Evolutionary conservation across 2,329 filamentous ascomycete genomes (phyloP), one percentile per base, ranked within the genome.

Genomic region (Sclerotinia subarctica): DNA sequence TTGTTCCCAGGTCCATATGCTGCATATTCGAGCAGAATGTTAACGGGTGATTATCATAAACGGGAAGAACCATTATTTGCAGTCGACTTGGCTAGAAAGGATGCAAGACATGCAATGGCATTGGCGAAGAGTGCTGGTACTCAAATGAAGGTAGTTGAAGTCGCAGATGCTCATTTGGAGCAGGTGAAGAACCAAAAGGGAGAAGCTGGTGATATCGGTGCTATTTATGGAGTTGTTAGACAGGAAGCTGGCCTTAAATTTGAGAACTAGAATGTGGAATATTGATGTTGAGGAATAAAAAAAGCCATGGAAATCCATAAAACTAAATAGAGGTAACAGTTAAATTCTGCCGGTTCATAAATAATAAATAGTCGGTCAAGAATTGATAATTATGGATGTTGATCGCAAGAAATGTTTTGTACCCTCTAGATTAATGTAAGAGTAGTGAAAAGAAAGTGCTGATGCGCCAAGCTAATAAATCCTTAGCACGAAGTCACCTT

Each of bases 11-110:
- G 92, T 0, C 85, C 91, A 0, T 92, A 93, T 77, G 82, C 87
- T 0, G 89, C 86, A 6, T 97, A 96, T 77, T 89, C 88, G 21
- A 85, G 85, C 54, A 85, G 93, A 29, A 91, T 97, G 90, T 77
- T 86, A 59, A 82, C 81, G 0, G 93, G 93, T 0, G 90, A 93
- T 74, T 96, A 96, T 76, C 88, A 90, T 78, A 85, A 87, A 79
- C 83, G 90, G 17, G 87, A 91, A 32, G 90, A 89, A 75, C 93
- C 93, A n/a, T 81, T 95, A 11, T 96, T 96, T 78, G 87, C 87
- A 4, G 91, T 94, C 0, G 90, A 95, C 77, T 81, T 96, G 69
- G 93, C 93, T 7, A 82, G 90, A 70, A 97, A 97, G 78, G 94
- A 97, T 80, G 86, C 89, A 1, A 80, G 88, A 1, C 93, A 97